These are phyloP conservation scores for Ogataea ganodermae DNA, from an alignment of 805 yeast species.

Conservation along the genomic window DNA sequence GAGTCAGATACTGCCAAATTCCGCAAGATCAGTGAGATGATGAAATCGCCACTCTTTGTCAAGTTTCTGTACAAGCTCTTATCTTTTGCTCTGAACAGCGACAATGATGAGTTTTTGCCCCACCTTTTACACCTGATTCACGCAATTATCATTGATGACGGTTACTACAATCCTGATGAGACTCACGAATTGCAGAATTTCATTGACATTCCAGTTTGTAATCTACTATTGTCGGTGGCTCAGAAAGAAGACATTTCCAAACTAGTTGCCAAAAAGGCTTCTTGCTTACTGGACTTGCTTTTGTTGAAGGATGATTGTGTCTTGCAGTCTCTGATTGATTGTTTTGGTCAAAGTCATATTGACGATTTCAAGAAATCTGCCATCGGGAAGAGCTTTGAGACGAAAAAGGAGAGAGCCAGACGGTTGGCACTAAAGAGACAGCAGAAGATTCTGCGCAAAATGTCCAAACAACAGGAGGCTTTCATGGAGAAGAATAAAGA, in stretches of 20 bases:
- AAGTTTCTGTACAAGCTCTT: conserved; percentile 60
- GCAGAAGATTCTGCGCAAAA: conserved; percentile 59
- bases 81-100: conserved; percentile 49
- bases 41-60: conserved; percentile 54
- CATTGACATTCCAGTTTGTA: conserved; percentile 57
- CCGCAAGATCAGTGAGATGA: conserved; percentile 47
- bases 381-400: conserved; percentile 45
- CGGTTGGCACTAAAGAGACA: conserved; percentile 63
- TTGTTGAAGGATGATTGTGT: conserved; percentile 51
- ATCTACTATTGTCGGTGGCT: conserved; percentile 52
- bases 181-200: conserved; percentile 36
- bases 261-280: conserved; percentile 54
- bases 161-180: conserved; percentile 39
- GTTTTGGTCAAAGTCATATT: conserved; percentile 60
- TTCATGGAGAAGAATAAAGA: conserved; percentile 44
- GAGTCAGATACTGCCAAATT: conserved; percentile 33
- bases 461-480: conserved; percentile 53
- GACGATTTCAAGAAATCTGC: conserved; percentile 50
- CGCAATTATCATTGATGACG: conserved; percentile 49
- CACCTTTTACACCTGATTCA: conserved; percentile 69
- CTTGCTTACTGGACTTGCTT: conserved; percentile 52
- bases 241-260: conserved; percentile 52
- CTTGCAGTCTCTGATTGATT: conserved; percentile 50
- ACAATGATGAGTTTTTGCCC: conserved; percentile 56
- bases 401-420: conserved; percentile 56